Evolutionary conservation across 495 filamentous ascomycete genomes (phyloP).

Genomic region (Amphirosellinia nigrospora): DNA sequence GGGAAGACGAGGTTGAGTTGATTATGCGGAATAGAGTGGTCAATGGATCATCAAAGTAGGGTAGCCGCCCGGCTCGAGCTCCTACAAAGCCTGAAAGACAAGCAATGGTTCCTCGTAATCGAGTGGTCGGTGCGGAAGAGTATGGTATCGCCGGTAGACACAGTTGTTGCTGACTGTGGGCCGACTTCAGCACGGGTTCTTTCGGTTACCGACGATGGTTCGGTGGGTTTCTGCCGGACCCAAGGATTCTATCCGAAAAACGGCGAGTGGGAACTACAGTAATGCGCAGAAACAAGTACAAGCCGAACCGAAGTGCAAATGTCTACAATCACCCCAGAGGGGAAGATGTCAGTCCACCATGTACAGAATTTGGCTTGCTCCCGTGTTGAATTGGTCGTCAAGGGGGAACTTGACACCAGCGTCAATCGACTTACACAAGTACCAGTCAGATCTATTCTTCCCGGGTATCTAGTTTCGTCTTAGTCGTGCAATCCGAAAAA

Average conservation of each 20-base stretch:
- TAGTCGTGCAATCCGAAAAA: constrained; percentile 1
- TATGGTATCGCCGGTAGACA: constrained; percentile 19
- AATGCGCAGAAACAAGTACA: constrained; percentile 19
- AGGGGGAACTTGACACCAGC: neutral
- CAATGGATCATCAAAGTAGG: constrained; percentile 39
- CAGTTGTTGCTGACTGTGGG: constrained; percentile 20
- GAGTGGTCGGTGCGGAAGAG: constrained; percentile 19
- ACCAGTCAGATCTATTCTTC: constrained; percentile 25
- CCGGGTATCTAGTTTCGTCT: constrained; percentile 25
- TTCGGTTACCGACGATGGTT: neutral
- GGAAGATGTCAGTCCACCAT: neutral
- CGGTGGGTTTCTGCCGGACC: constrained; percentile 2
- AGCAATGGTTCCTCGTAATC: constrained; percentile 30
- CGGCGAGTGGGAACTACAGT: constrained; percentile 14
- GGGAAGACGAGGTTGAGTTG: constrained; percentile 24
- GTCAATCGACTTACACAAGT: constrained; percentile 24
- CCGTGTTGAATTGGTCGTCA: neutral
- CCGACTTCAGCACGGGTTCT: neutral
- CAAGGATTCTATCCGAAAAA: constrained; percentile 14
- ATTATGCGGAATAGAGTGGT: constrained; percentile 33
- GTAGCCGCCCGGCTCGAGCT: constrained; percentile 36
- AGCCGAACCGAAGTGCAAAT: constrained; percentile 16
- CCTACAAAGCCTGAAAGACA: constrained; percentile 32
- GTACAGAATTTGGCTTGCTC: neutral
- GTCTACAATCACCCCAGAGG: constrained; percentile 6